Evolutionary conservation across 2,329 filamentous ascomycete species (phyloP), one percentile per base, ranked within the genome.

Genomic region (Fusarium sacchari): DNA sequence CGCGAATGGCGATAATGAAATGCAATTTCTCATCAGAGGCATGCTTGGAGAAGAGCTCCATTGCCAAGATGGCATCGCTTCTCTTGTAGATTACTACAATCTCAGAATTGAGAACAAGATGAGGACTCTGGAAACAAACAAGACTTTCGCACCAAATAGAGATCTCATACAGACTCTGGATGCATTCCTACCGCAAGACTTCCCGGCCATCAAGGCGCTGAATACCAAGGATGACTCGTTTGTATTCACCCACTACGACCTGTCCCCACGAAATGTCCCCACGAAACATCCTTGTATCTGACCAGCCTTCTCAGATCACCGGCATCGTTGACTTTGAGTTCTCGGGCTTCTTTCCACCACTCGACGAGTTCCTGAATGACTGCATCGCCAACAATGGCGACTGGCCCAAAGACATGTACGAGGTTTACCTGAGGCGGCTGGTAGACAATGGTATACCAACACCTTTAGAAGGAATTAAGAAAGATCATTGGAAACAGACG

Each of bases 281-380:
- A 13, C 47, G 69, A 20, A 72, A 72, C 11, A 32, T 72, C 1
- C 62, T 72, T 2, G 10, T 63, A 14, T 60, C 58, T 5, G 53
- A 53, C 10, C n/a, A 60, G 2, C 47, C 57, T 18, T 49, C 53
- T 5, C 32, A 36, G 7, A 63, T 67, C 20, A 69, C 58, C 1
- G 69, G 66, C 0, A 60, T 70, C 12, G 58, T 70, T 0, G 69
- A 72, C 24, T 69, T 70, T 26, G 61, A 72, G 32, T 70, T 70
- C 40, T 40, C 66, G 0, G 66, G 69, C 9, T 69, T 70, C 39
- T 72, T 70, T 22, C 61, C 62, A 3, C 4, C 37, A 0, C 37
- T 58, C 2, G 61, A 60, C 5, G 61, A 72, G 12, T 67, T 67
- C n/a, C 17, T 72, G 2, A 69, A 67, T 13, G 66, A 70, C 10